phyloP scores from a whole-genome alignment of 768 basidiomycete genomes.

The Hypsizygus marmoreus region DNA sequence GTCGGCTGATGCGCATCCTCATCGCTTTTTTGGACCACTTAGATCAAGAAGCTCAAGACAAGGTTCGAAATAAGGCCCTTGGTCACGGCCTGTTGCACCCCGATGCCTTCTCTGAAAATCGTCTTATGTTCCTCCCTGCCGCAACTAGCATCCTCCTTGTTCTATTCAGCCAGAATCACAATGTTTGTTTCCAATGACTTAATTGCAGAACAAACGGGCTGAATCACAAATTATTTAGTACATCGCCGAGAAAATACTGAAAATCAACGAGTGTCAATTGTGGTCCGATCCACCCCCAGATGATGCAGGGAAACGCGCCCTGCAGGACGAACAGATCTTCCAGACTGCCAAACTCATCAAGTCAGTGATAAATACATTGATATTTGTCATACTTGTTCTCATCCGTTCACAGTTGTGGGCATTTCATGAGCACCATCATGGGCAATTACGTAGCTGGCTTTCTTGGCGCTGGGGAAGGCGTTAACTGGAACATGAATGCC shows the following conservation, averaged over 20 bases:
- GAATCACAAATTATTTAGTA: too few relatives aligned
- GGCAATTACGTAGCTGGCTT: slow-evolving; percentile 64
- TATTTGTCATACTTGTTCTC: neutral
- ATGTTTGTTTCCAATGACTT: too few relatives aligned
- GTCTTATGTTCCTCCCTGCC: neutral
- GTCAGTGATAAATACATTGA: slow-evolving; percentile 21
- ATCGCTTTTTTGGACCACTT: too few relatives aligned
- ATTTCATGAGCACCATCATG: slow-evolving; percentile 56
- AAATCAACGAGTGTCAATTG: slow-evolving; percentile 53
- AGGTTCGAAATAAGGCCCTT: neutral
- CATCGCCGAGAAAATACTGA: slow-evolving; percentile 52
- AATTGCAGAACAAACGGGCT: too few relatives aligned
- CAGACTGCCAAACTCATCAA: slow-evolving; percentile 57
- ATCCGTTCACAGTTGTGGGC: slow-evolving; percentile 43
- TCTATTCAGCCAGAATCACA: neutral
- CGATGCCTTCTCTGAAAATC: neutral
- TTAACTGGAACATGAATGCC: slow-evolving; percentile 52
- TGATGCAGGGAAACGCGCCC: slow-evolving; percentile 23
- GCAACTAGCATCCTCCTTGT: neutral
- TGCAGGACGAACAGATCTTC: slow-evolving; percentile 60
- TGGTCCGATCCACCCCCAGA: slow-evolving; percentile 45
- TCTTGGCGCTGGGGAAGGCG: slow-evolving; percentile 55
- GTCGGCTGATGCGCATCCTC: too few relatives aligned
- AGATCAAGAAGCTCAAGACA: neutral
- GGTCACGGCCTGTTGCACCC: neutral